Evolutionary conservation across 805 yeast genomes (phyloP), one percentile per base, ranked within the genome.

Genomic region (Jamesozyma piceae): DNA sequence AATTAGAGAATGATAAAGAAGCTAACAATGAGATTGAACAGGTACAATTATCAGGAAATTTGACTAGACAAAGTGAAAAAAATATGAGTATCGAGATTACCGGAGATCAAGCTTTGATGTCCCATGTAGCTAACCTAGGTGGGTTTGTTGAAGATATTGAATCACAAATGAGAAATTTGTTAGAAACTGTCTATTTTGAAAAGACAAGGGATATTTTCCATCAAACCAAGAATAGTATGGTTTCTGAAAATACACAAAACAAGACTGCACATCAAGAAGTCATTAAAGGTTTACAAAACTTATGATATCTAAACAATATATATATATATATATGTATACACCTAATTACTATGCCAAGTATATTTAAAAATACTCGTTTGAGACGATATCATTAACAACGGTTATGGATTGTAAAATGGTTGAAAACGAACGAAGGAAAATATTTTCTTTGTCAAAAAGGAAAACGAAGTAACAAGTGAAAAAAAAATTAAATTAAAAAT

Each of bases 161-260:
- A 66, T 78, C 82, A 47, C 86, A 82, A 59, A 69, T 90, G 67
- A 76, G 98, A 63, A 85, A 84, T 53, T 69, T 84, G 68, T 71
- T 90, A 49, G 95, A 90, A 62, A 95, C 87, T 49, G 97, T 90
- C 22, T 90, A 90, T 62, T 90, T 90, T 58, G 97, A 95, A 54
- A 90, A 90, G 68, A 85, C 95, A 17, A 79, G 85, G 56, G 96
- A 90, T 57, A 81, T 92, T 39, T 70, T 89, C 37, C 80, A 83
- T 22, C 88, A 82, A 50, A 65, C 80, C 32, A 73, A 87, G 58
- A 73, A 67, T 13, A 39, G 55, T 24, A 43, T 44, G 2, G 38
- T 52, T 15, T 30, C 53, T 8, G 42, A 50, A 4, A 52, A 52
- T 27, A 49, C 49, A 26, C 38, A 42, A 11, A 61, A 53, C 19